Evolutionary conservation across 2,329 filamentous ascomycete genomes (phyloP), one percentile per base, ranked within the genome.

Genomic region (Alternaria longipes): DNA sequence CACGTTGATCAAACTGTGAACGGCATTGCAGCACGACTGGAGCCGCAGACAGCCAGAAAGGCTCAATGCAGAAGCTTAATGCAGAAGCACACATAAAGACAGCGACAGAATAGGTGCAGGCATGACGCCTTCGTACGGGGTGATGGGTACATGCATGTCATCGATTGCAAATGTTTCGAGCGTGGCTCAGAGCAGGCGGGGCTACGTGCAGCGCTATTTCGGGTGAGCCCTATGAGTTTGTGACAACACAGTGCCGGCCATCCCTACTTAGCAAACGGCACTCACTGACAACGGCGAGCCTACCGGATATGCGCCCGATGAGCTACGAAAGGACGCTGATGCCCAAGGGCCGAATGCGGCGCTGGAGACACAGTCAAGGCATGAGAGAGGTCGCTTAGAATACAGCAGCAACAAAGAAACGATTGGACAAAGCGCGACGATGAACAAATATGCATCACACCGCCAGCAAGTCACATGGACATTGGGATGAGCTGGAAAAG

Each of bases 401-500:
- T n/a, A 38, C 42, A 34, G 8, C 9, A 59, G 47, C 36, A 61
- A 42, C 45, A 42, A 61, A 60, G 53, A 56, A 65, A 47, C 57
- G 67, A 69, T 70, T 73, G 67, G 65, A 54, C 44, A 54, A 41
- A 32, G 59, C 40, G 32, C n/a, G 38, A 56, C 14, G 55, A 61
- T 32, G 56, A 57, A 57, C 24, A 42, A 30, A 24, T 47, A 45
- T 32, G 59, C 59, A 68, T 68, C 73, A 77, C 74, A 77, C 75
- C 74, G 75, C 74, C 66, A 60, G 53, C 64, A 69, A 64, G 66
- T 71, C 73, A 76, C 71, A 72, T 75, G 73, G 73, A 68, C 64
- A 54, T 47, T 16, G 40, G 45, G 28, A 45, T 50, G 44, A 41
- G 40, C 40, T 61, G 63, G 46, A 30, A 30, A 65, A 55, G 59